These are phyloP conservation scores for Trametes cinnabarina DNA, from an alignment of 768 basidiomycete species.

Conservation along the genomic window DNA sequence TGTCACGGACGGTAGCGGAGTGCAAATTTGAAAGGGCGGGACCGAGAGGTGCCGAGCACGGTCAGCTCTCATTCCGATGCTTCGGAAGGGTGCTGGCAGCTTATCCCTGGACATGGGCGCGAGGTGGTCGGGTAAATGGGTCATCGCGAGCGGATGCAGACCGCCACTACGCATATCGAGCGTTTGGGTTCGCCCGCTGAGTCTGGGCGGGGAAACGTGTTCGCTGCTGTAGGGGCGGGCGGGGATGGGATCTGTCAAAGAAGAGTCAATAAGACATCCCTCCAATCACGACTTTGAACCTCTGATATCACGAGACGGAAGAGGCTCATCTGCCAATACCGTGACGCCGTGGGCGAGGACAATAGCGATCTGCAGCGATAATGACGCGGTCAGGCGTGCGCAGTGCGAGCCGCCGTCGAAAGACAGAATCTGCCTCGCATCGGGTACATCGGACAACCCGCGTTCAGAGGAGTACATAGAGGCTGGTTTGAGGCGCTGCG, in stretches of 20 bases:
- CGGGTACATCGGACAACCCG: neutral
- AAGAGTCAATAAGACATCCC: neutral
- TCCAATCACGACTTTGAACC: neutral
- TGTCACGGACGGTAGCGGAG: neutral
- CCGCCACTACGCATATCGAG: neutral
- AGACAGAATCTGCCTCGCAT: neutral
- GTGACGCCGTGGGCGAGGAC: neutral
- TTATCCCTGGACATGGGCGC: neutral
- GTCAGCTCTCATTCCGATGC: too few species aligned
- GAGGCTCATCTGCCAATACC: neutral
- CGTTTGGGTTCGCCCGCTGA: neutral
- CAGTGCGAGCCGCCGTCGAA: neutral
- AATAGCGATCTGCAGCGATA: neutral
- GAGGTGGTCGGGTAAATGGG: neutral
- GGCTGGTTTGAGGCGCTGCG: neutral
- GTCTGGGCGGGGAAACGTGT: neutral
- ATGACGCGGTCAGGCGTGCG: neutral
- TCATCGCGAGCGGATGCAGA: constrained; percentile 5
- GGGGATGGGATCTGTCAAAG: constrained; percentile 11
- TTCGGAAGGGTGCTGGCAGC: too few species aligned
- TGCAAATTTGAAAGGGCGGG: neutral
- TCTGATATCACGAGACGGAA: neutral
- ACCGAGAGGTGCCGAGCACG: neutral
- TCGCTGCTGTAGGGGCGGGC: neutral
- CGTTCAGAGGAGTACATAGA: neutral